Evolutionary conservation across 176 grass and related monocot genomes (phyloP).

Genomic region (Luzula sylvatica): DNA sequence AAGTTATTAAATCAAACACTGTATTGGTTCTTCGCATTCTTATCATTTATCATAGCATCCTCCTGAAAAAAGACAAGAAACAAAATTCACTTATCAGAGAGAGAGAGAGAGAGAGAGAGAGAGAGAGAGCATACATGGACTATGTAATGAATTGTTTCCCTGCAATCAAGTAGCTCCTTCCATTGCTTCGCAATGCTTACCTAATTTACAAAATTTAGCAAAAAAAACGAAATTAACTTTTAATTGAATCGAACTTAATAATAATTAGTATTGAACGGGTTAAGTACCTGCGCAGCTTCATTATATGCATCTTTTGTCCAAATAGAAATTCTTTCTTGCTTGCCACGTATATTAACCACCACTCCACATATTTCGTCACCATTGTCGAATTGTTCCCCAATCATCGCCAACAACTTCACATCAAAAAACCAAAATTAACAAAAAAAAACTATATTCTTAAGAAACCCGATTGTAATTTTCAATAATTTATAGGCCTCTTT

Average conservation of each 20-base stretch:
- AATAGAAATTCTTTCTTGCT: constrained; percentile 79
- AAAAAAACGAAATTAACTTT: neutral
- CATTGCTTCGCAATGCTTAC: constrained; percentile 85
- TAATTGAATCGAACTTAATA: neutral
- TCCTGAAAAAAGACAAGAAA: constrained; percentile 26
- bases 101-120: neutral
- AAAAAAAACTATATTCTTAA: neutral
- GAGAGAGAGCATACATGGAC: constrained; percentile 48
- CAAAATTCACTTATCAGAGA: neutral
- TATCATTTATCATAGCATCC: constrained; percentile 49
- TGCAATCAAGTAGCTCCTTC: constrained; percentile 83
- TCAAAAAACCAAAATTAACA: neutral
- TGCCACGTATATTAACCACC: constrained; percentile 61
- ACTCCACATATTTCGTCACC: constrained; percentile 96
- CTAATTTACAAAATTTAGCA: constrained; percentile 11
- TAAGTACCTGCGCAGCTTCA: constrained; percentile 80
- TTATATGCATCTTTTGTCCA: constrained; percentile 94
- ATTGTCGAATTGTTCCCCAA: constrained; percentile 93
- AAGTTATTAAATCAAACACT: constrained; percentile 27
- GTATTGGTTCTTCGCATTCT: constrained; percentile 55
- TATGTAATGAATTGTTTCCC: constrained; percentile 64
- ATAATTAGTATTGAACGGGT: neutral
- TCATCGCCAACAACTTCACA: constrained; percentile 77
- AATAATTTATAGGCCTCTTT: too few relatives aligned
- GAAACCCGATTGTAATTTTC: neutral